phyloP scores from a whole-genome alignment of 495 filamentous ascomycete species.

The Penicillium macrosclerotiorum region DNA sequence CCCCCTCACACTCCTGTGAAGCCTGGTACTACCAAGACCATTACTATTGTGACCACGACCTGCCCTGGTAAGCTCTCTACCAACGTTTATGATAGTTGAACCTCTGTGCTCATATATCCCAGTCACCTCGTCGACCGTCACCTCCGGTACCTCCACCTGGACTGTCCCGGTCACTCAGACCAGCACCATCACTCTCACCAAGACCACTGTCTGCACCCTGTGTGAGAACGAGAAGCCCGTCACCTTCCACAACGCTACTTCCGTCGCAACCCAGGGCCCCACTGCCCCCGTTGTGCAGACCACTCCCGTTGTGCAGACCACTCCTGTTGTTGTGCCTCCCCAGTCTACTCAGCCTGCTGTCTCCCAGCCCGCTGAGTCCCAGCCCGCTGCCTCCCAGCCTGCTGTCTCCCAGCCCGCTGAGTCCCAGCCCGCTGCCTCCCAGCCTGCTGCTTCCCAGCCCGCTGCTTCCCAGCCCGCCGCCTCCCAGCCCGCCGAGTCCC shows the following conservation, averaged over 20 bases:
- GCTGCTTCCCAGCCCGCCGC: conserved; percentile 4
- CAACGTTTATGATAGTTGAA: neutral
- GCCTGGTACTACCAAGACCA: conserved; percentile 30
- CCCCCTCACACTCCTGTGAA: conserved; percentile 13
- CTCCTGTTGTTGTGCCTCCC: conserved; percentile 5
- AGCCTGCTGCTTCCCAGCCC: conserved; percentile 1
- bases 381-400: conserved; percentile 3
- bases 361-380: neutral
- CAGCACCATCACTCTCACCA: conserved; percentile 38
- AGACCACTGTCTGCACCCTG: conserved; percentile 25
- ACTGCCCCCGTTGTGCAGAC: conserved; percentile 5
- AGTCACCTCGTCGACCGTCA: conserved; percentile 34
- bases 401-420: conserved; percentile 2
- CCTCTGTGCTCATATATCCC: conserved; percentile 13
- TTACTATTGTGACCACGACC: conserved; percentile 35
- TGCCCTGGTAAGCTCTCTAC: conserved; percentile 32
- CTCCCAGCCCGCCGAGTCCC: conserved; percentile 8
- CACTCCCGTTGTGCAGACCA: conserved; percentile 3
- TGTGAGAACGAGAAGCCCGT: conserved; percentile 28
- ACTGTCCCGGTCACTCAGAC: conserved; percentile 37
- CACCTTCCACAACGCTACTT: conserved; percentile 27
- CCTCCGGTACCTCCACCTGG: conserved; percentile 29
- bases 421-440: conserved; percentile 3
- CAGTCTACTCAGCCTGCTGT: neutral
- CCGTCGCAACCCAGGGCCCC: conserved; percentile 6